Base-by-base conservation (phyloP, 148 eudicot species). In the Rhododendron vialii region DNA sequence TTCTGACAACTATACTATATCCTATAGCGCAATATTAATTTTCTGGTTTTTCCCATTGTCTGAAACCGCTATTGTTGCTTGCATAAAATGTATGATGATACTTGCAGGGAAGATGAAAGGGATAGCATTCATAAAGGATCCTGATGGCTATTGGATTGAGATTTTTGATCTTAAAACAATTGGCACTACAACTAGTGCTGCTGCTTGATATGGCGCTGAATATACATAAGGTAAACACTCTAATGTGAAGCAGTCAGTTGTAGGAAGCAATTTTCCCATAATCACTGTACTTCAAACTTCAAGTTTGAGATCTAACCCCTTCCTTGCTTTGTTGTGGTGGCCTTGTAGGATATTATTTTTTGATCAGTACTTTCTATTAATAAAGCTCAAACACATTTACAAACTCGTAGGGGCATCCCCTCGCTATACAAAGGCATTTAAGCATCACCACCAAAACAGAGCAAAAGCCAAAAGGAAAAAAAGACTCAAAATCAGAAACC, bases 131-230 rank as follows among this genome's bases (percentile, higher is more conserved):
- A 92, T 96, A 74, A 94, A 95, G 91, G 99, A 96, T 89, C 99
- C 97, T 80, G 98, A 96, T 93, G 98, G 96, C 93, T 96, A 95
- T 86, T 96, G 98, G 98, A 95, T 96, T 76, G 98, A 96, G 88
- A 94, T 96, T 79, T 94, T 96, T 87, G 98, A 96, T 89, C 91
- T 93, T 30, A 91, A 91, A 79, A 83, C 85, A 43, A 92, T 94
- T 43, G 90, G 89, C 86, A 83, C 63, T 81, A 85, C 87, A 81
- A 86, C 93, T 82, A 67, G 78, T 78, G 87, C 59, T 82, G 94
- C 93, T 83, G 87, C 90, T 78, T 92, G 89, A 92, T 69, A 30
- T 83, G n/a, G 30, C 22, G 20, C 82, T 45, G 26, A 57, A 50
- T 30, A 53, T 41, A 82, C 81, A 67, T 22, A 35, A 85, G 86